These are phyloP conservation scores for Amanita molliuscula DNA, from an alignment of 768 basidiomycete species.

Conservation along the genomic window DNA sequence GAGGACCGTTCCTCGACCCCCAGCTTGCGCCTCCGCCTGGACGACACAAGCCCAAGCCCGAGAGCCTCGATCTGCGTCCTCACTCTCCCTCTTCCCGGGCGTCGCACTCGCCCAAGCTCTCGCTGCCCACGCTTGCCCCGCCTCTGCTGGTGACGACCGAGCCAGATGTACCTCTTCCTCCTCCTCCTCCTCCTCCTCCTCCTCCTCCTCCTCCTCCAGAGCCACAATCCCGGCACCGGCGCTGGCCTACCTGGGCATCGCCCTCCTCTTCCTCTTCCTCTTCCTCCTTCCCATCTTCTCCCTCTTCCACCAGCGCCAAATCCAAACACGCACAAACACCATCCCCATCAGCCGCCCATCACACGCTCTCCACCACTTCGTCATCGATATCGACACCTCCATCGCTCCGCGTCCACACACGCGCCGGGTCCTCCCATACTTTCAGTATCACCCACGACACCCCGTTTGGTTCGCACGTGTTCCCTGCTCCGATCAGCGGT, in stretches of 20 bases:
- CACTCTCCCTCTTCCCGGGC: constrained; percentile 18
- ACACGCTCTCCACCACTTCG: constrained; percentile 4
- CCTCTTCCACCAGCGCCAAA: constrained; percentile 5
- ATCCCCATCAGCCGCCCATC: background rate
- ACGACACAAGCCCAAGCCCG: constrained; percentile 12
- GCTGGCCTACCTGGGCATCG: too few species aligned
- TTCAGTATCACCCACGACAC: constrained; percentile 9
- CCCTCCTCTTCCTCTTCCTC: too few species aligned
- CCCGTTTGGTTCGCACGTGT: constrained; percentile 34
- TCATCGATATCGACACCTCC: constrained; percentile 13
- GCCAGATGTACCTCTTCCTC: background rate
- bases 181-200: too few species aligned
- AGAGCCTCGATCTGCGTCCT: constrained; percentile 8
- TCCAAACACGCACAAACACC: constrained; percentile 12
- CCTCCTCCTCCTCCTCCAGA: background rate
- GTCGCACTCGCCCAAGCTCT: constrained; percentile 22
- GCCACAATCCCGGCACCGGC: background rate
- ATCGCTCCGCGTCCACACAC: constrained; percentile 4
- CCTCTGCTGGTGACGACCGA: constrained; percentile 20
- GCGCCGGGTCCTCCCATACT: background rate
- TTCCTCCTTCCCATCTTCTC: too few species aligned
- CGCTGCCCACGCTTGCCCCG: constrained; percentile 24
- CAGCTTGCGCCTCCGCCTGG: constrained; percentile 2
- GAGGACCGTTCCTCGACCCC: too few species aligned
- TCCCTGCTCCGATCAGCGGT: constrained; percentile 34